Percentiles rank a stretch among this genome's conserved stretches.
Evolutionary conservation across 2,329 filamentous ascomycete genomes (phyloP).

Genomic region (Diaporthe citriasiana): DNA sequence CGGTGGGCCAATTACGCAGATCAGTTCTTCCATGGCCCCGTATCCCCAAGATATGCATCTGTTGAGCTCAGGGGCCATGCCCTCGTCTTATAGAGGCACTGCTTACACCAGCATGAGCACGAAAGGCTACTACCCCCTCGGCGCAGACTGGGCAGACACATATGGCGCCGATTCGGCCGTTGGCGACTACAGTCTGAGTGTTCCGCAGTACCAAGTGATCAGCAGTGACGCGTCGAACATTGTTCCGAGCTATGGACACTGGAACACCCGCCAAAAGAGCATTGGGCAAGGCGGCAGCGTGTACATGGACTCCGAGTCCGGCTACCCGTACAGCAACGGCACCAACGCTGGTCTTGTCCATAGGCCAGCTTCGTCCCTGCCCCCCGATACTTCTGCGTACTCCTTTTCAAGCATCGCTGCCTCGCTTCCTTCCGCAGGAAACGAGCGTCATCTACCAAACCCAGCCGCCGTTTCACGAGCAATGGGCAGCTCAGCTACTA

Average conservation of each 20-base stretch:
- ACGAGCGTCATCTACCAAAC: slow-evolving; percentile 54
- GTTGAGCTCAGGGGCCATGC: slow-evolving; percentile 50
- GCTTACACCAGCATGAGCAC: slow-evolving; percentile 34
- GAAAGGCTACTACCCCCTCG: slow-evolving; percentile 51
- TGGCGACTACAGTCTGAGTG: slow-evolving; percentile 52
- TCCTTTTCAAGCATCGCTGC: slow-evolving; percentile 59
- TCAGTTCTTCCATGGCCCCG: slow-evolving; percentile 49
- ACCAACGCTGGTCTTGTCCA: slow-evolving; percentile 50
- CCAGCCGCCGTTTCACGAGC: slow-evolving; percentile 50
- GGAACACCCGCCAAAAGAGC: slow-evolving; percentile 40
- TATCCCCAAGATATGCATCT: slow-evolving; percentile 53
- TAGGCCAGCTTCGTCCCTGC: slow-evolving; percentile 49
- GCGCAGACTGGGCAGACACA: slow-evolving; percentile 52
- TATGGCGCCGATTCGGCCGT: slow-evolving; percentile 57
- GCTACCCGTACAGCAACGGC: slow-evolving; percentile 50
- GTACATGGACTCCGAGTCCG: slow-evolving; percentile 55
- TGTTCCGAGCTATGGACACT: slow-evolving; percentile 49
- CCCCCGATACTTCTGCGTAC: slow-evolving; percentile 53
- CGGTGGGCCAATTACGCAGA: slow-evolving; percentile 46
- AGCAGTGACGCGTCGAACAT: slow-evolving; percentile 52
- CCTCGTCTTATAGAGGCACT: slow-evolving; percentile 52
- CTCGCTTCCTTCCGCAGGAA: slow-evolving; percentile 52
- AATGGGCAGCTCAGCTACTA: slow-evolving; percentile 46
- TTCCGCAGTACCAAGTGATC: slow-evolving; percentile 53
- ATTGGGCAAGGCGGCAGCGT: slow-evolving; percentile 45